These are phyloP conservation scores for Globisporangium heterothallicum DNA, from an alignment of 352 stramenopile species.

Conservation along the genomic window DNA sequence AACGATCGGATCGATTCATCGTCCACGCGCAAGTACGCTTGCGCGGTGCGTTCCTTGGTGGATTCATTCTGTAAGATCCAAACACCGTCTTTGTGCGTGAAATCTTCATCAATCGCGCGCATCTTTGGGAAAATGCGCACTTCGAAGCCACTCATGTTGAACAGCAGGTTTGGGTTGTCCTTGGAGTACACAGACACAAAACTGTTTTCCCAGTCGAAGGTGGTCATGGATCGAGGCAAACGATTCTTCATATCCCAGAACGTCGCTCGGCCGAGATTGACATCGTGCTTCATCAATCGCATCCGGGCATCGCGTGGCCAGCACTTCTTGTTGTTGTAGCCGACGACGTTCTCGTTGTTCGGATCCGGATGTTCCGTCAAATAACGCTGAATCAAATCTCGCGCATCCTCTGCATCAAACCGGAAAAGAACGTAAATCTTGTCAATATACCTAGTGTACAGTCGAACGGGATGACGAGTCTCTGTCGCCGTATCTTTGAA, in stretches of 20 bases:
- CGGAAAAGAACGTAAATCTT: slow-evolving; percentile 99
- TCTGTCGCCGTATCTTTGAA: slow-evolving; percentile 98
- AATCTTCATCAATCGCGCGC: slow-evolving; percentile 87
- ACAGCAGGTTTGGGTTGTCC: slow-evolving; percentile 99
- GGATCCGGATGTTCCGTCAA: slow-evolving; percentile 99
- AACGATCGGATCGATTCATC: slow-evolving; percentile 95
- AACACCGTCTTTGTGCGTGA: slow-evolving; percentile 97
- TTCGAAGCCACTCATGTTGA: slow-evolving; percentile 99
- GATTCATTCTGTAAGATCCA: slow-evolving; percentile 99
- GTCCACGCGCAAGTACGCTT: slow-evolving; percentile 96
- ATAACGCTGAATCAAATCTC: slow-evolving; percentile 99
- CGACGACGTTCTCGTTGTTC: slow-evolving; percentile 99
- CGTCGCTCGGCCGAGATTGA: slow-evolving; percentile 98
- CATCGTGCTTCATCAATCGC: slow-evolving; percentile 99
- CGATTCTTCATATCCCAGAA: slow-evolving; percentile 99
- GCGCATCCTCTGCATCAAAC: slow-evolving; percentile 97
- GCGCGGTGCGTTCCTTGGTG: slow-evolving; percentile 99
- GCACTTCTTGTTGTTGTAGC: slow-evolving; percentile 99
- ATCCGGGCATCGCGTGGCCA: slow-evolving; percentile 99
- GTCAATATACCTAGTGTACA: slow-evolving; percentile 99
- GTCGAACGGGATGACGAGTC: slow-evolving; percentile 96
- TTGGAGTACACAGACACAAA: slow-evolving; percentile 99
- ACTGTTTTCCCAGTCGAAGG: slow-evolving; percentile 99
- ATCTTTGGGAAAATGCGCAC: slow-evolving; percentile 93
- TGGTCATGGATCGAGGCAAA: slow-evolving; percentile 97